Evolutionary conservation across 345 rosid species (phyloP).

Genomic region (Eutrema heterophyllum): DNA sequence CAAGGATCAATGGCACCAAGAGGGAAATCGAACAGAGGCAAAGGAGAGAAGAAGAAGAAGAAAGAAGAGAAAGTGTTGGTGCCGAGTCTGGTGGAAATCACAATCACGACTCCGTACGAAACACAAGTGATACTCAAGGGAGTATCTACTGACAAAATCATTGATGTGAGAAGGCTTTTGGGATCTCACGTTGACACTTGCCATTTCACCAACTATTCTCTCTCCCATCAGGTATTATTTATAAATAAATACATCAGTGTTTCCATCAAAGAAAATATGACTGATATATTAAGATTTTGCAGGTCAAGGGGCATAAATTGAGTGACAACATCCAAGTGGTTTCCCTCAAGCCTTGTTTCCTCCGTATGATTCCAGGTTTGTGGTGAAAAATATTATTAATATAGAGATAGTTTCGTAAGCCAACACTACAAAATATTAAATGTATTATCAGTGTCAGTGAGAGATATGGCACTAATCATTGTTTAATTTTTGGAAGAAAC

Average conservation of each 20-base stretch:
- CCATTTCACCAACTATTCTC: constrained; percentile 72
- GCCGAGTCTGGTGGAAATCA: constrained; percentile 62
- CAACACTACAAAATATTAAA: neutral
- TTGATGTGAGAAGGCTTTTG: constrained; percentile 71
- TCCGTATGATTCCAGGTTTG: constrained; percentile 57
- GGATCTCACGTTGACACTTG: constrained; percentile 80
- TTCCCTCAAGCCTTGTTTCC: constrained; percentile 81
- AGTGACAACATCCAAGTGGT: constrained; percentile 65
- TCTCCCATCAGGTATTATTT: constrained; percentile 62
- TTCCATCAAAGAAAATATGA: neutral
- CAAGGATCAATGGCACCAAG: constrained; percentile 66
- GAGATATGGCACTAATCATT: constrained; percentile 3
- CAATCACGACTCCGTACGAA: constrained; percentile 62
- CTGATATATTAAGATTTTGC: neutral
- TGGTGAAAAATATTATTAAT: neutral
- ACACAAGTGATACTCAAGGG: constrained; percentile 73
- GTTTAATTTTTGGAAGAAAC: neutral
- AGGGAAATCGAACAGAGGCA: constrained; percentile 61
- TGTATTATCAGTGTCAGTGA: neutral
- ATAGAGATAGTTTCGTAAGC: neutral
- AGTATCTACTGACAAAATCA: constrained; percentile 83
- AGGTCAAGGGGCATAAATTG: constrained; percentile 69
- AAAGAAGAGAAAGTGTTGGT: constrained; percentile 71
- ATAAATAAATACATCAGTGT: neutral
- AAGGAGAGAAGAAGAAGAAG: constrained; percentile 83